Percentiles rank a stretch among this genome's conserved stretches.
Evolutionary conservation across 257 asterid genomes (phyloP).

Genomic region (Echium plantagineum): DNA sequence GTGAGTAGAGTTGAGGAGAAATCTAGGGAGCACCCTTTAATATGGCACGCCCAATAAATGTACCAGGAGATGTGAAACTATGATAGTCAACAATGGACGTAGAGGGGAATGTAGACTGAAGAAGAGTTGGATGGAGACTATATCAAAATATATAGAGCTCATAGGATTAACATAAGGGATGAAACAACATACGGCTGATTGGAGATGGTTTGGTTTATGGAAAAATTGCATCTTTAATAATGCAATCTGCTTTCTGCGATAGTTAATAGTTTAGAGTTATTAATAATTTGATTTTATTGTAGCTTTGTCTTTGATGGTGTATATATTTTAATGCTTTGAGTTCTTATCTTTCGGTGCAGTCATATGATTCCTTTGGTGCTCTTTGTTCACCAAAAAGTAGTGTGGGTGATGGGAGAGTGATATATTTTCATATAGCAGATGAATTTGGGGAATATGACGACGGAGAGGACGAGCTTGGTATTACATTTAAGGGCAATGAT

Average conservation of each 20-base stretch:
- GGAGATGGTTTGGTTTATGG: neutral
- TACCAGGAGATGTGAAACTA: no score
- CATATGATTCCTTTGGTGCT: slow-evolving; percentile 37
- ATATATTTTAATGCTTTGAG: neutral
- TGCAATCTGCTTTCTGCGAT: neutral
- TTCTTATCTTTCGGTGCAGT: slow-evolving; percentile 40
- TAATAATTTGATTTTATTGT: neutral
- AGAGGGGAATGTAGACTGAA: no score
- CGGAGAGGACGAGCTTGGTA: slow-evolving; percentile 47
- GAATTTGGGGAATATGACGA: slow-evolving; percentile 62
- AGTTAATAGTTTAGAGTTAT: no score
- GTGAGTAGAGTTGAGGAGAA: no score
- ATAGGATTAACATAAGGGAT: no score
- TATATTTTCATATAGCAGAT: slow-evolving; percentile 45
- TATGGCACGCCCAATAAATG: no score
- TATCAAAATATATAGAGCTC: no score
- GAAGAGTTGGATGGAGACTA: no score
- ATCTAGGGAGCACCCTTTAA: no score
- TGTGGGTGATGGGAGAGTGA: slow-evolving; percentile 58
- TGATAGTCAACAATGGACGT: no score
- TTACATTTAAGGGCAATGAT: slow-evolving; percentile 51
- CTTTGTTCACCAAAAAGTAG: slow-evolving; percentile 53
- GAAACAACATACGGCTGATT: no score
- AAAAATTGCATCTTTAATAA: neutral
- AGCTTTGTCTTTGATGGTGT: no score